Evolutionary conservation across 106 monocot genomes (phyloP).

Genomic region (Dioscorea alata): DNA sequence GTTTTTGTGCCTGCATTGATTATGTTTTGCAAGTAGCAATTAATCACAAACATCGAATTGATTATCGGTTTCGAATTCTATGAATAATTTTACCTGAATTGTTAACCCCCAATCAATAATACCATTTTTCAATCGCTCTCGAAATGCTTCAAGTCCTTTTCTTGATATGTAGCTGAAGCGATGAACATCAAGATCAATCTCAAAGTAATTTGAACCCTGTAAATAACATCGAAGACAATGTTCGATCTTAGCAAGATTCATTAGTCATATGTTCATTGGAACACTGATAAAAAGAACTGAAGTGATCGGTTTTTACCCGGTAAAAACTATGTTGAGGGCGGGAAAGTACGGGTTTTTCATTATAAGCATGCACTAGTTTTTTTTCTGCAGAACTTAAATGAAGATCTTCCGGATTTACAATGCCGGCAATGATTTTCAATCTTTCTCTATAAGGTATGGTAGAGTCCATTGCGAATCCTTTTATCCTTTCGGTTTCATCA

Average conservation of each 20-base stretch:
- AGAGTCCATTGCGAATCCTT: constrained; percentile 73
- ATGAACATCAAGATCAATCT: constrained; percentile 79
- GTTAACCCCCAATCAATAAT: constrained; percentile 69
- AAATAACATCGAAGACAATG: neutral
- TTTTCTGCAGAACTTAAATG: constrained; percentile 67
- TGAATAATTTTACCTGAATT: constrained; percentile 47
- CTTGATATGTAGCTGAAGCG: constrained; percentile 85
- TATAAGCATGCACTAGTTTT: constrained; percentile 80
- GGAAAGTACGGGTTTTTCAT: constrained; percentile 94
- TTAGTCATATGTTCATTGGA: too few species aligned
- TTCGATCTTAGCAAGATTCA: too few species aligned
- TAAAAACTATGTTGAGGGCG: constrained; percentile 92
- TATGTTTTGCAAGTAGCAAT: constrained; percentile 28
- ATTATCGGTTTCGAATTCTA: constrained; percentile 7
- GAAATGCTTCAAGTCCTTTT: constrained; percentile 76
- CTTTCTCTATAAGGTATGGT: constrained; percentile 71
- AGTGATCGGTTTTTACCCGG: constrained; percentile 18
- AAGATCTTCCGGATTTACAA: constrained; percentile 86
- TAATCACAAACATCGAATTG: constrained; percentile 8
- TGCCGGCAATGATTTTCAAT: constrained; percentile 77
- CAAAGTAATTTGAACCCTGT: constrained; percentile 78
- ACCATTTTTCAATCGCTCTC: constrained; percentile 65
- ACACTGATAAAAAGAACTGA: too few species aligned
- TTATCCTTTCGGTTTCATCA: constrained; percentile 78
- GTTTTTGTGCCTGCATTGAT: constrained; percentile 43